Percentiles rank a stretch among this genome's conserved stretches.
These are phyloP conservation scores for Daldinia decipiens DNA, from an alignment of 495 filamentous ascomycete species.

Conservation along the genomic window DNA sequence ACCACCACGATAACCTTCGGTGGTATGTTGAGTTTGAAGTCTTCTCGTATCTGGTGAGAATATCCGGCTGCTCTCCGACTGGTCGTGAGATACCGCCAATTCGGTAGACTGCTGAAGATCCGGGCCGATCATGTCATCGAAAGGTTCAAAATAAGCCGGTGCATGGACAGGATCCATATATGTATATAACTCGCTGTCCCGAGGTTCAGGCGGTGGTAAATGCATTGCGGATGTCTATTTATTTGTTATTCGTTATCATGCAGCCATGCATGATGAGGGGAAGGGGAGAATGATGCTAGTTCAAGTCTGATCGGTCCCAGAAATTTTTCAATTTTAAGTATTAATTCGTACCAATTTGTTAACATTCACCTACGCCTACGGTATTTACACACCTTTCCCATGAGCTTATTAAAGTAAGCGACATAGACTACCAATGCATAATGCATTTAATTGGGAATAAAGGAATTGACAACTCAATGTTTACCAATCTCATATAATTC, in stretches of 20 bases:
- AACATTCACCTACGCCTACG: not conserved
- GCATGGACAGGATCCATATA: not conserved
- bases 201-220: conserved; percentile 13
- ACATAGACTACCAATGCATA: too few species aligned
- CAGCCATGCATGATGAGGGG: not conserved
- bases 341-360: not conserved
- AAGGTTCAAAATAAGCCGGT: not conserved
- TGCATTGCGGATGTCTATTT: conserved; percentile 12
- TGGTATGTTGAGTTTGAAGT: conserved; percentile 77
- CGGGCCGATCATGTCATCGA: not conserved
- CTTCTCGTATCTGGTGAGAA: conserved; percentile 48
- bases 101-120: conserved; percentile 6
- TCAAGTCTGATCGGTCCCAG: not conserved
- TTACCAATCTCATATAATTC: too few species aligned
- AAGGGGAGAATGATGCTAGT: not conserved
- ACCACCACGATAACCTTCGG: conserved; percentile 91
- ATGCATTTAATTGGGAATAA: too few species aligned
- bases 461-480: too few species aligned
- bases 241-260: not conserved
- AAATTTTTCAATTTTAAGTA: not conserved
- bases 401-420: not conserved
- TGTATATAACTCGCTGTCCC: conserved; percentile 9
- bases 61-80: not conserved
- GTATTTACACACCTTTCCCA: not conserved
- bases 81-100: conserved; percentile 4